phyloP scores from a whole-genome alignment of 495 filamentous ascomycete genomes.

The Extremus antarcticus region DNA sequence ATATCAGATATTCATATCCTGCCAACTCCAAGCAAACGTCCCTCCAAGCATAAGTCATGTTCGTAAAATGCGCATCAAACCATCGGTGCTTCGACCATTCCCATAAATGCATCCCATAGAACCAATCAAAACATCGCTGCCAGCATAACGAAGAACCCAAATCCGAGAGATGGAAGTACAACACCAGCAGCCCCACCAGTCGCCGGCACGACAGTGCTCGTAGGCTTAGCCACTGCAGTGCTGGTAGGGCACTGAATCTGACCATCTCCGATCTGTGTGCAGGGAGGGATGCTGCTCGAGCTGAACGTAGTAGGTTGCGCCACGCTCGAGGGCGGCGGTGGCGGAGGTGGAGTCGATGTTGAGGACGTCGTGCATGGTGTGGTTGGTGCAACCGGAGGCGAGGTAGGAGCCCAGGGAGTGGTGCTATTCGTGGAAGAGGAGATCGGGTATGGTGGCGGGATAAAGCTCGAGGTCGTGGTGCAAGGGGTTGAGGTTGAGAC shows the following conservation, averaged over 20 bases:
- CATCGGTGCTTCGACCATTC: not conserved
- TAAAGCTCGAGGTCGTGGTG: not conserved
- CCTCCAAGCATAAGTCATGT: not conserved
- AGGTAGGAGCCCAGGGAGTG: not conserved
- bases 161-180: not conserved
- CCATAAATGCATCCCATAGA: not conserved
- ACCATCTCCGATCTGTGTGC: not conserved
- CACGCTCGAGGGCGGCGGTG: not conserved
- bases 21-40: not conserved
- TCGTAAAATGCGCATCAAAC: not conserved
- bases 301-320: not conserved
- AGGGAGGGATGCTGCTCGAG: not conserved
- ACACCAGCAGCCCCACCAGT: not conserved
- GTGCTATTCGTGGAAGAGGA: not conserved
- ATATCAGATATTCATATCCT: too few species aligned
- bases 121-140: not conserved
- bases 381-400: too few species aligned
- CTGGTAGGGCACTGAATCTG: not conserved
- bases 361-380: not conserved
- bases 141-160: not conserved
- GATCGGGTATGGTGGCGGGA: not conserved
- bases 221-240: too few species aligned
- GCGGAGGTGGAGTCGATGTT: too few species aligned
- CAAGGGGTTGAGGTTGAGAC: not conserved
- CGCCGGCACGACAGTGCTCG: not conserved